Percentiles rank a stretch among this genome's conserved stretches.
These are phyloP conservation scores for Thoreauomyces humboldtii DNA, from an alignment of 192 early-diverging fungal species.

Conservation along the genomic window DNA sequence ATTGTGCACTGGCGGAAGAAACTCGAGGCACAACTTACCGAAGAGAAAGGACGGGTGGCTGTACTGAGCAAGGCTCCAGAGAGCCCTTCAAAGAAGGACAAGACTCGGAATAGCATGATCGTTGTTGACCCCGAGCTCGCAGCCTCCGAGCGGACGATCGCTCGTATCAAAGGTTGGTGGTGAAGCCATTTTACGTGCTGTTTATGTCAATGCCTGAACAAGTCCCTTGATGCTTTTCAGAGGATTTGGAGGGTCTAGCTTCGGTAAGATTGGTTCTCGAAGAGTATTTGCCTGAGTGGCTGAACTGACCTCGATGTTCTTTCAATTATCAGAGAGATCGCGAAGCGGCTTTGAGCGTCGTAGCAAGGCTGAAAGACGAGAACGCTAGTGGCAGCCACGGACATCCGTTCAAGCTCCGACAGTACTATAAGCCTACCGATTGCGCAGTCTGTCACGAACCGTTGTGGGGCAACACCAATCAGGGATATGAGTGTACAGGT, in stretches of 20 bases:
- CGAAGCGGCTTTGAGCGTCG: no score
- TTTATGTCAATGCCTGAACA: neutral
- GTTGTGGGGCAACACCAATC: constrained; percentile 46
- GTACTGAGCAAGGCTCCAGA: no score
- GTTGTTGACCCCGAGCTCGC: no score
- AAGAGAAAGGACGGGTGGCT: constrained; percentile 35
- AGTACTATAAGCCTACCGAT: constrained; percentile 50
- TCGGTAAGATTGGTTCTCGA: neutral
- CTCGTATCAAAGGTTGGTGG: constrained; percentile 21
- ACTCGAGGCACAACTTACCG: constrained; percentile 42
- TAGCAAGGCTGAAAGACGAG: no score
- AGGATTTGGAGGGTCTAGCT: constrained; percentile 1
- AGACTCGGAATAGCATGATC: no score
- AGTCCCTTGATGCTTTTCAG: neutral
- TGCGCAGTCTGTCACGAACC: constrained; percentile 53
- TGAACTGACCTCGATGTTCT: no score
- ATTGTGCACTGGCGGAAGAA: constrained; percentile 17
- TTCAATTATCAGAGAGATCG: no score
- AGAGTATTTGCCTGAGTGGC: no score
- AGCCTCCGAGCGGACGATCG: constrained; percentile 21
- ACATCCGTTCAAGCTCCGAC: constrained; percentile 42
- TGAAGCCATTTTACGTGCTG: neutral
- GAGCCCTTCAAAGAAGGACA: no score
- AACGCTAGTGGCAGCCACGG: constrained; percentile 35
- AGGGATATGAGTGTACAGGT: constrained; percentile 49